Evolutionary conservation across 495 filamentous ascomycete species (phyloP), one percentile per base, ranked within the genome.

Genomic region (Tricharina praecox): DNA sequence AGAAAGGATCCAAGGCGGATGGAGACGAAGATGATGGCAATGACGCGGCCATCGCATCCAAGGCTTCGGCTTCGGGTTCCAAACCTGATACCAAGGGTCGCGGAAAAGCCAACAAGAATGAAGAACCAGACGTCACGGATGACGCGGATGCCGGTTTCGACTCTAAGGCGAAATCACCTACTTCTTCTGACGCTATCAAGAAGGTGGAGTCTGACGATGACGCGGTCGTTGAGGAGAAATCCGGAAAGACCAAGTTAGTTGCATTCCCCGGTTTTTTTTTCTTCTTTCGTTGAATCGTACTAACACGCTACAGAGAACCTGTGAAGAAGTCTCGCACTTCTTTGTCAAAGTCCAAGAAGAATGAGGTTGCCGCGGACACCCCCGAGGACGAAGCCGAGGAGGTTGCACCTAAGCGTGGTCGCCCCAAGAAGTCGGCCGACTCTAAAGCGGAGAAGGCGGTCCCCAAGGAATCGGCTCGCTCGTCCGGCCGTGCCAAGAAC

Each of bases 401-500:
- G 1, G 48, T 47, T 3, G 49, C 37, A 18, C 48, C 50, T 3
- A 53, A 55, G 43, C 56, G 53, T n/a, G 53, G 53, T 1, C 49
- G 53, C 9, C 55, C 53, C 3, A 50, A 51, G 2, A 56, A 56
- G 43, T 26, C 23, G 4, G 51, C 19, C 20, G 37, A 13, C 10
- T 13, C 37, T 1, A 21, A 3, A 19, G 37, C 20, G 47, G 48
- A 13, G 47, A 53, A 10, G 50, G 28, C 28, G 28, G 28, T n/a
- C n/a, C n/a, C n/a, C n/a, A n/a, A n/a, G n/a, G n/a, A n/a, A n/a
- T n/a, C n/a, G n/a, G n/a, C n/a, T n/a, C n/a, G n/a, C n/a, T n/a
- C n/a, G n/a, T n/a, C n/a, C n/a, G n/a, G n/a, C n/a, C n/a, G n/a
- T n/a, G n/a, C n/a, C n/a, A n/a, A n/a, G n/a, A n/a, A n/a, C n/a